Evolutionary conservation across 805 yeast species (phyloP), one percentile per base, ranked within the genome.

Genomic region (Yarrowia porcina): DNA sequence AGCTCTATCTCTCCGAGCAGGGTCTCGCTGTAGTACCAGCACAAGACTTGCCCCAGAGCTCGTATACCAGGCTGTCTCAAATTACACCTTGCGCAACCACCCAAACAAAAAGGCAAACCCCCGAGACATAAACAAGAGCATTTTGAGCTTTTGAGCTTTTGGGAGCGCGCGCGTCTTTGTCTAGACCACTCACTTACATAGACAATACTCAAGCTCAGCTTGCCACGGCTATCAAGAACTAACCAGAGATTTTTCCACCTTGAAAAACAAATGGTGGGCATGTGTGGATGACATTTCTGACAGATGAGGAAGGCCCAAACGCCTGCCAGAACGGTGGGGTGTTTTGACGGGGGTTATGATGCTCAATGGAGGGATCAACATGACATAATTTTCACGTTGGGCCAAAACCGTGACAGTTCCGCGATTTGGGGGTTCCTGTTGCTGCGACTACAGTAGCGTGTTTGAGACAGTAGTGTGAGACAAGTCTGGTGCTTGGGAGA

Each of bases 61-160:
- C 52, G 36, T 45, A 30, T 45, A 45, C 52, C 52, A 30, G 36
- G 17, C 36, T 45, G 52, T 45, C 52, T 45, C 52, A 45, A 28
- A 30, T 45, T 45, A 45, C 52, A 18, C 52, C 52, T 45, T 45
- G 52, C 36, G 52, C 52, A 45, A 45, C 52, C 52, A 45, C 27
- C 32, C 36, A 45, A 45, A 45, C 52, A 36, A 45, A 28, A 45
- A 45, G 27, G 36, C 36, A 28, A 45, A 30, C 27, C 13, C n/a
- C 8, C 52, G 52, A 45, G 52, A 45, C 52, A 45, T 45, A 45
- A 45, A 28, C 36, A 45, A 45, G 52, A 18, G 12, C 11, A n/a
- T n/a, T n/a, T n/a, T n/a, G n/a, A n/a, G n/a, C n/a, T n/a, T n/a
- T n/a, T n/a, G n/a, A n/a, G n/a, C n/a, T 23, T 15, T 25, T n/a